These are phyloP conservation scores for Phyllosticta citribraziliensis DNA, from an alignment of 2,329 filamentous ascomycete genomes.

Conservation along the genomic window DNA sequence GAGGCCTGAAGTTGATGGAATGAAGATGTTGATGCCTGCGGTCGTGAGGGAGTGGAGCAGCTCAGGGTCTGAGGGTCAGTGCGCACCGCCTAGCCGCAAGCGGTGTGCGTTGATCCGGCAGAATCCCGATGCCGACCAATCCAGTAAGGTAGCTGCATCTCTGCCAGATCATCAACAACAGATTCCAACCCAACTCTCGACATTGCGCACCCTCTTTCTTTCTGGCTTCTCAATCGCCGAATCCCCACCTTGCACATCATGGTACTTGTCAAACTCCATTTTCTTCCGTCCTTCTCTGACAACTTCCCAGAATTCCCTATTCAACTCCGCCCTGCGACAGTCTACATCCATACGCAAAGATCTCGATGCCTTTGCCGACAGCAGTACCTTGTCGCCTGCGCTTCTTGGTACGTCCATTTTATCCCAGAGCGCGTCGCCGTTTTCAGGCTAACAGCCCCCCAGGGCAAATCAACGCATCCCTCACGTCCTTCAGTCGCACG, in stretches of 20 bases:
- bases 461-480: constrained; percentile 25
- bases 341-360: constrained; percentile 70
- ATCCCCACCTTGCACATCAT: not conserved
- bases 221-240: not conserved
- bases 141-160: not conserved
- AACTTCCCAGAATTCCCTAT: constrained; percentile 60
- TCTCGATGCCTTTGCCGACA: constrained; percentile 58
- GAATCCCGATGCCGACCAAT: not conserved
- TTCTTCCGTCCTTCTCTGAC: not conserved
- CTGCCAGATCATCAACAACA: not conserved
- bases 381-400: constrained; percentile 48
- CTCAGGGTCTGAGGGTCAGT: no score
- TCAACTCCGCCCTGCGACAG: constrained; percentile 79
- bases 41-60: no score
- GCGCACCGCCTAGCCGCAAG: not conserved
- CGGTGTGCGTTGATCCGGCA: not conserved
- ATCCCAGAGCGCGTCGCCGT: no score
- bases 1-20: no score
- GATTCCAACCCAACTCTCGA: not conserved
- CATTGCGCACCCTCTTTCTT: not conserved
- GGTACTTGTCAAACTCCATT: not conserved
- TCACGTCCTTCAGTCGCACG: constrained; percentile 76
- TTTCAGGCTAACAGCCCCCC: not conserved
- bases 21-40: no score
- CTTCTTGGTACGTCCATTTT: constrained; percentile 42